phyloP scores from a whole-genome alignment of 2,329 filamentous ascomycete species.

The Elsinoe necatrix region DNA sequence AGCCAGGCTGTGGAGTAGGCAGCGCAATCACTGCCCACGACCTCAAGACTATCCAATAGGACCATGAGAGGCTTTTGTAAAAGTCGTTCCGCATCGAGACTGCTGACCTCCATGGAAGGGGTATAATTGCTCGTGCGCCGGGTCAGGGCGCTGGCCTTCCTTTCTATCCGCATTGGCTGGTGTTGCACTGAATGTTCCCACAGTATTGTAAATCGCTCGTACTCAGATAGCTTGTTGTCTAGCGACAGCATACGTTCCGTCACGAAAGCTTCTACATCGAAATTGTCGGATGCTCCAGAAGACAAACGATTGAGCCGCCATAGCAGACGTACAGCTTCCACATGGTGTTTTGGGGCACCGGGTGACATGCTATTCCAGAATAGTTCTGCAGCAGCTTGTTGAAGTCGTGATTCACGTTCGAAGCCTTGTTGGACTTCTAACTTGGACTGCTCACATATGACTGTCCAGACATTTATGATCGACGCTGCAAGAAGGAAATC shows the following conservation, averaged over 20 bases:
- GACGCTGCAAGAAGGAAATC: not conserved
- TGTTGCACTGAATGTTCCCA: constrained; percentile 63
- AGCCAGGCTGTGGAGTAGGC: constrained; percentile 77
- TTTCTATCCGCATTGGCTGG: constrained; percentile 15
- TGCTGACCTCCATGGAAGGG: constrained; percentile 30
- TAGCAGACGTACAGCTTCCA: constrained; percentile 78
- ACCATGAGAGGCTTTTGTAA: constrained; percentile 74
- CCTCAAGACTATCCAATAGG: constrained; percentile 66
- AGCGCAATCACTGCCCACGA: constrained; percentile 64
- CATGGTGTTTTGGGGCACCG: constrained; percentile 82
- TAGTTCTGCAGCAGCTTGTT: not conserved
- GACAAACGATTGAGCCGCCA: constrained; percentile 78
- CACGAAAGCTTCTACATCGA: constrained; percentile 2
- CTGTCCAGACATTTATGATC: constrained; percentile 1
- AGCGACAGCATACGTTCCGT: not conserved
- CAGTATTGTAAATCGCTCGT: constrained; percentile 57
- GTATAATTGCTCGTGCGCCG: constrained; percentile 25
- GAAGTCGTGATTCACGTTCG: not conserved
- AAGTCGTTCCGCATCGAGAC: constrained; percentile 60
- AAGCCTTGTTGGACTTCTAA: not conserved
- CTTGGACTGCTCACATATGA: not conserved
- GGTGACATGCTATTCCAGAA: constrained; percentile 77
- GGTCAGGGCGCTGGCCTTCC: constrained; percentile 19
- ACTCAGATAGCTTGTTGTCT: constrained; percentile 12
- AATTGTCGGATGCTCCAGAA: not conserved